Conservation (phyloP, 2,329 filamentous ascomycete species). For the Mollisia scopiformis region DNA sequence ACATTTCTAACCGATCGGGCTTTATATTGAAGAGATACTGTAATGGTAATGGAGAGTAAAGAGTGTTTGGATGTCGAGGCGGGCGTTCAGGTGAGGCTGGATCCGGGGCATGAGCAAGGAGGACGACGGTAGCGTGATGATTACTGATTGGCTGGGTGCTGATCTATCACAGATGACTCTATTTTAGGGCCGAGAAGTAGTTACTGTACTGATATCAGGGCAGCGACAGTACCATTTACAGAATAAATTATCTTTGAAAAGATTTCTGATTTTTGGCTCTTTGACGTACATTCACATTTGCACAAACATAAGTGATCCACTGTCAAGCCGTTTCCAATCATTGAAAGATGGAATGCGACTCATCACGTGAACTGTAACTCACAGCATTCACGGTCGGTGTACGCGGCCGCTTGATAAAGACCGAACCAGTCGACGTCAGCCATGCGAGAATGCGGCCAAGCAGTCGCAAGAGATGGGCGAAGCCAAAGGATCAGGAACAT, state of each 20-base stretch:
- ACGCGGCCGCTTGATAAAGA: background rate
- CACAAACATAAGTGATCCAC: too few species aligned
- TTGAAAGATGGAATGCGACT: background rate
- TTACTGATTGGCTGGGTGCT: constrained; percentile 9
- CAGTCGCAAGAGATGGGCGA: background rate
- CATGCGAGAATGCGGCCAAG: too few species aligned
- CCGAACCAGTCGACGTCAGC: background rate
- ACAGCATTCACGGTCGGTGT: too few species aligned
- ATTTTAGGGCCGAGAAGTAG: background rate
- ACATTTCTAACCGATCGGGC: constrained; percentile 30
- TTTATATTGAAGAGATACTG: constrained; percentile 7
- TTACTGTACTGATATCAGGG: background rate
- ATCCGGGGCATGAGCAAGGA: constrained; percentile 6
- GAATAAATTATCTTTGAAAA: too few species aligned
- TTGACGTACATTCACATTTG: background rate
- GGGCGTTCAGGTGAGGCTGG: constrained; percentile 8
- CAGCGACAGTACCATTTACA: too few species aligned
- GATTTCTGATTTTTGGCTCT: background rate
- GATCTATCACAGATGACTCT: background rate
- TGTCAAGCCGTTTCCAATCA: background rate
- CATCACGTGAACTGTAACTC: too few species aligned
- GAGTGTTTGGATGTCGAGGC: background rate
- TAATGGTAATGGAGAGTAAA: too few species aligned
- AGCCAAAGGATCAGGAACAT: background rate
- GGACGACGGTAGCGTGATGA: background rate